A percentile compares a stretch with the other conserved stretches of the same genome.
These are phyloP conservation scores for Cryptococcus floricola DNA, from an alignment of 1,284 basidiomycete genomes.

Conservation along the genomic window DNA sequence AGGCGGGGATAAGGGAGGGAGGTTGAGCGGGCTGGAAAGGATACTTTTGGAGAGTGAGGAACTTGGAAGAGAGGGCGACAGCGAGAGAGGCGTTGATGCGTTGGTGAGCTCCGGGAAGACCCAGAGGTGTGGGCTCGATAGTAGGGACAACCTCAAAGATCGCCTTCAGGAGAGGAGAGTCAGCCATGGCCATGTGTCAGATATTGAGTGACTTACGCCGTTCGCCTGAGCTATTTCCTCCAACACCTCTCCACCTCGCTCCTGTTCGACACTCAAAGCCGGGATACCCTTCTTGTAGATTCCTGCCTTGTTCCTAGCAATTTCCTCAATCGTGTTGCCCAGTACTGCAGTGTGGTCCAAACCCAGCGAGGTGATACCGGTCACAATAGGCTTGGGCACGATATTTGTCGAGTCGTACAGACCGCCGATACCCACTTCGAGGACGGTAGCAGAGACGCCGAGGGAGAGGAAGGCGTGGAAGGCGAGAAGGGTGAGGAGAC, in stretches of 20 bases:
- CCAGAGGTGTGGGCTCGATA: slow-evolving; percentile 53
- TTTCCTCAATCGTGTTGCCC: slow-evolving; percentile 83
- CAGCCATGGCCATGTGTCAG: slow-evolving; percentile 45
- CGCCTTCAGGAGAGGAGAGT: slow-evolving; percentile 52
- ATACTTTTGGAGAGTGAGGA: slow-evolving; percentile 55
- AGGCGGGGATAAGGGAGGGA: slow-evolving; percentile 51
- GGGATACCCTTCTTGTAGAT: slow-evolving; percentile 91
- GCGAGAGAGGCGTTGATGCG: slow-evolving; percentile 86
- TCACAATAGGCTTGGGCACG: slow-evolving; percentile 81
- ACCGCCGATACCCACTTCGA: slow-evolving; percentile 97
- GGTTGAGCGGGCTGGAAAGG: slow-evolving; percentile 32
- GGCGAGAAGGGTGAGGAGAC: slow-evolving; percentile 86
- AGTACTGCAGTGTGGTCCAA: slow-evolving; percentile 90
- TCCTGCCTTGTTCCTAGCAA: slow-evolving; percentile 93
- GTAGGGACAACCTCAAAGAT: slow-evolving; percentile 34
- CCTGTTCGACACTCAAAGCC: slow-evolving; percentile 76
- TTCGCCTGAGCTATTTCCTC: slow-evolving; percentile 62
- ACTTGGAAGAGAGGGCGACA: slow-evolving; percentile 66
- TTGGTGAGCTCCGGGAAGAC: slow-evolving; percentile 86
- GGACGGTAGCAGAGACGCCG: slow-evolving; percentile 77
- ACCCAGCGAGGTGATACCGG: slow-evolving; percentile 85
- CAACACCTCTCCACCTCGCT: slow-evolving; percentile 65
- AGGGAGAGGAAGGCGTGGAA: slow-evolving; percentile 79
- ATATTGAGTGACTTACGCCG: slow-evolving; percentile 49
- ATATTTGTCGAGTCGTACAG: slow-evolving; percentile 95